Conservation (phyloP, 306 rosid species). For the Ochetophila trinervis region DNA sequence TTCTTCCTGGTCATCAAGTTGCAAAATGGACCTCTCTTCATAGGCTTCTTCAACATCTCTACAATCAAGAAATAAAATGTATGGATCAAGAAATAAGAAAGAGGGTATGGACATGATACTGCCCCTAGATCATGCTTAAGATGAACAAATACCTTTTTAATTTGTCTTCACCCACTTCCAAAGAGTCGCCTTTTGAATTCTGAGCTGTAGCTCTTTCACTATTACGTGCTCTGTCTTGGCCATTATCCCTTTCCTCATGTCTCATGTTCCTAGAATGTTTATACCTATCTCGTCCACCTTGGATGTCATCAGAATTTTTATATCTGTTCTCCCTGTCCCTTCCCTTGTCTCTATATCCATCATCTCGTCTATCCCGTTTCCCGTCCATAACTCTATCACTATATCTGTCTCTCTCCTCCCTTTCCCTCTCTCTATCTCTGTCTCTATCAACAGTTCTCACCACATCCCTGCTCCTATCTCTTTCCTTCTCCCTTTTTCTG, state of each 20-base stretch:
- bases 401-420: conserved; percentile 27
- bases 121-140: not conserved
- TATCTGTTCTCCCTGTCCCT: conserved; percentile 42
- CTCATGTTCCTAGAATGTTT: conserved; percentile 47
- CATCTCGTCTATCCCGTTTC: conserved; percentile 31
- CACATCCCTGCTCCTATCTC: conserved; percentile 29
- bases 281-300: conserved; percentile 41
- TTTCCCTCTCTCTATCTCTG: conserved; percentile 31
- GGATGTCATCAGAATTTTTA: conserved; percentile 37
- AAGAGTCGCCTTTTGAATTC: conserved; percentile 29
- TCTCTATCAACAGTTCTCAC: conserved; percentile 42
- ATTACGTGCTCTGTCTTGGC: conserved; percentile 34
- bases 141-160: conserved; percentile 40
- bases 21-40: conserved; percentile 52
- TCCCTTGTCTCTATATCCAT: conserved; percentile 33
- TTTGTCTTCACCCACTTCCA: conserved; percentile 31
- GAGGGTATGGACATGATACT: not conserved
- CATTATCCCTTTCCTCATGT: conserved; percentile 45
- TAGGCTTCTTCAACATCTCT: conserved; percentile 63
- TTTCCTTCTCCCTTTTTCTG: conserved; percentile 43
- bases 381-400: conserved; percentile 18
- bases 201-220: conserved; percentile 27
- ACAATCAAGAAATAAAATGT: conserved; percentile 24
- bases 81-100: conserved; percentile 10
- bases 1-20: conserved; percentile 79